These are phyloP conservation scores for Vitis amurensis DNA, from an alignment of 164 flowering plant species.

Conservation along the genomic window DNA sequence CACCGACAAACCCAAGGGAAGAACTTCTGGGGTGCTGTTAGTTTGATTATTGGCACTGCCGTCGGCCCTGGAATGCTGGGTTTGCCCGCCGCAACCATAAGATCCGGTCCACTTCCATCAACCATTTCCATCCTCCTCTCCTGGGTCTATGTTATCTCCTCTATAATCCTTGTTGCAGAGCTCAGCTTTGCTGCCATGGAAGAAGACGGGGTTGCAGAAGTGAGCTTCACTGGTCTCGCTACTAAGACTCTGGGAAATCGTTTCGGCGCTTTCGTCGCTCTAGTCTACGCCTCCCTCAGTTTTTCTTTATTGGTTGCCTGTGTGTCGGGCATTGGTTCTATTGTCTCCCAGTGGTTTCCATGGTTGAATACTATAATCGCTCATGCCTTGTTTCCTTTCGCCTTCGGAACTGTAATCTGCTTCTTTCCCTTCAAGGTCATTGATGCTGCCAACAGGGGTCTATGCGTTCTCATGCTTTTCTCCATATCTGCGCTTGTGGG, in stretches of 20 bases:
- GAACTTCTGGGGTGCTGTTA: slow-evolving; percentile 72
- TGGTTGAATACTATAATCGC: slow-evolving; percentile 33
- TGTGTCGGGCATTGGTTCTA: slow-evolving; percentile 67
- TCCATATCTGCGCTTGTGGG: slow-evolving; percentile 55
- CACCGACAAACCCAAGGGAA: slow-evolving; percentile 18
- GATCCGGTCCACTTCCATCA: slow-evolving; percentile 66
- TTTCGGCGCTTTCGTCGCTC: slow-evolving; percentile 50
- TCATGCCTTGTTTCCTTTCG: slow-evolving; percentile 49
- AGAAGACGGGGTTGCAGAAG: slow-evolving; percentile 56
- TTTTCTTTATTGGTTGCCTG: slow-evolving; percentile 69
- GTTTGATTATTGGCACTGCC: slow-evolving; percentile 69
- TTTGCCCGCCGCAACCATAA: slow-evolving; percentile 59
- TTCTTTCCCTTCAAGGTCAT: slow-evolving; percentile 56
- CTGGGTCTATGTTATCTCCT: slow-evolving; percentile 67
- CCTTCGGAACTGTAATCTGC: slow-evolving; percentile 36
- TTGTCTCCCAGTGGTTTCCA: slow-evolving; percentile 54
- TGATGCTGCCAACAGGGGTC: slow-evolving; percentile 46
- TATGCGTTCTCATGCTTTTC: slow-evolving; percentile 57
- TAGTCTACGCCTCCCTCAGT: slow-evolving; percentile 55
- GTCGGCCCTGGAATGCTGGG: slow-evolving; percentile 82
- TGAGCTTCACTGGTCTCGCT: slow-evolving; percentile 68
- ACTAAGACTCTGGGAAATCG: slow-evolving; percentile 43
- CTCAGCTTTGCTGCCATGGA: slow-evolving; percentile 72
- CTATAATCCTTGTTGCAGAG: slow-evolving; percentile 72
- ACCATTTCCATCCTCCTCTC: slow-evolving; percentile 52